Base-by-base conservation (phyloP, 2,329 filamentous ascomycete species). In the Cercospora sp. region DNA sequence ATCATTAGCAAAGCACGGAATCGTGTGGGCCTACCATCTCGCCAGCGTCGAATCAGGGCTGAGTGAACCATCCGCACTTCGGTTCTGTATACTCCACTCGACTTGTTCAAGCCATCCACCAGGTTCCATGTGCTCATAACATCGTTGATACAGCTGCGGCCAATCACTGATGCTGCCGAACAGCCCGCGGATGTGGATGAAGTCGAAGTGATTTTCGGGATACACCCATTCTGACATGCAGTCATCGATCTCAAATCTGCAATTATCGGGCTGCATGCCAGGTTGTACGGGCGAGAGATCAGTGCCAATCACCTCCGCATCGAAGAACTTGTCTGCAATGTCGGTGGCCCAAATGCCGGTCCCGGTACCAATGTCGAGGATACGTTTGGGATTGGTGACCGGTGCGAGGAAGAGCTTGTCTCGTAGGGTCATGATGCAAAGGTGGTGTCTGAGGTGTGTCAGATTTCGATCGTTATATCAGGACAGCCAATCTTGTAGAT, bases 291-390 rank as follows among this genome's bases (percentile, higher is more conserved):
- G 70, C 5, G 79, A 79, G 9, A 81, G 75, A 66, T 82, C 81
- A 26, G 77, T 80, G 53, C 77, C 80, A 65, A 77, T 76, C 9
- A 81, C 75, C 63, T 79, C 71, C 6, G 78, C 74, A 10, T 77
- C 69, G 12, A 74, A 73, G 66, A 74, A 76, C 30, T 71, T 72
- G 68, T 77, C 74, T 26, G 74, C 76, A 32, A 82, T 80, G 26
- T 74, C 74, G 16, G 74, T 75, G 28, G 76, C 76, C 77, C 77
- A 78, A 60, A 80, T 76, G 18, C 83, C 83, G 2, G 83, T 85
- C 0, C 84, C 84, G 1, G 82, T 85, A 26, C 72, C 70, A 28
- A 83, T 73, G 73, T 86, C 84, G 1, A 86, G 76, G 7, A 81
- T 76, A 12, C 69, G 66, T 57, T 68, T 67, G 7, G 76, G 76